Evolutionary conservation across 768 basidiomycete genomes (phyloP).

Genomic region (Atractiella rhizophila): DNA sequence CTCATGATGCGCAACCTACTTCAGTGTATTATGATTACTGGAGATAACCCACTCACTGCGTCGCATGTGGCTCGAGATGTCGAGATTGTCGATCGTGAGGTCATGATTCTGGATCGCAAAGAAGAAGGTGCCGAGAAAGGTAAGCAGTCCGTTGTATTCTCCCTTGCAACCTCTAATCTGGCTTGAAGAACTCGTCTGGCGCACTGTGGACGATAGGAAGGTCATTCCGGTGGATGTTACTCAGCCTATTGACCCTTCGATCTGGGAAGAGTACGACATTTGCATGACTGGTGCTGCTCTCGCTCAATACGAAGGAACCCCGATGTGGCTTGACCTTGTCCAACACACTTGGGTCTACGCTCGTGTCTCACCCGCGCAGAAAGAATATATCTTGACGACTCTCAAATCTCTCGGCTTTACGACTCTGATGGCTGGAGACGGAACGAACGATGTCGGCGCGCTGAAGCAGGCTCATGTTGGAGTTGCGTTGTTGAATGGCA

Average conservation of each 20-base stretch:
- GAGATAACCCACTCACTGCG: slow-evolving; percentile 91
- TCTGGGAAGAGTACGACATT: slow-evolving; percentile 76
- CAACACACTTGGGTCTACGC: slow-evolving; percentile 97
- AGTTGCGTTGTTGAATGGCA: slow-evolving; percentile 73
- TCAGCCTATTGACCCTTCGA: slow-evolving; percentile 44
- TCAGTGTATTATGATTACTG: slow-evolving; percentile 97
- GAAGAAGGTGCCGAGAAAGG: slow-evolving; percentile 55
- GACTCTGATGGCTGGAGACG: slow-evolving; percentile 96
- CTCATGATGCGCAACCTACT: neutral
- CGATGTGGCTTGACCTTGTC: slow-evolving; percentile 51
- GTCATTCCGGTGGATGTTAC: slow-evolving; percentile 61
- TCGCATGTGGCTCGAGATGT: slow-evolving; percentile 87
- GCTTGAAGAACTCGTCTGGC: slow-evolving; percentile 56
- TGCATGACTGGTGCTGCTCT: slow-evolving; percentile 87
- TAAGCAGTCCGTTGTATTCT: slow-evolving; percentile 22
- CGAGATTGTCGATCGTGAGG: slow-evolving; percentile 87
- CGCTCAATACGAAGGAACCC: slow-evolving; percentile 49
- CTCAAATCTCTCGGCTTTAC: slow-evolving; percentile 68
- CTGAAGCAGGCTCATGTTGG: slow-evolving; percentile 95
- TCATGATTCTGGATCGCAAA: slow-evolving; percentile 65
- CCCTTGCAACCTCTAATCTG: neutral
- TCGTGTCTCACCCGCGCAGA: slow-evolving; percentile 81
- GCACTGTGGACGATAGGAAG: slow-evolving; percentile 72
- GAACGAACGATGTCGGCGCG: slow-evolving; percentile 95
- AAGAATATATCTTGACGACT: slow-evolving; percentile 79